Base-by-base conservation (phyloP, 257 asterid genomes). In the Misopates orontium region DNA sequence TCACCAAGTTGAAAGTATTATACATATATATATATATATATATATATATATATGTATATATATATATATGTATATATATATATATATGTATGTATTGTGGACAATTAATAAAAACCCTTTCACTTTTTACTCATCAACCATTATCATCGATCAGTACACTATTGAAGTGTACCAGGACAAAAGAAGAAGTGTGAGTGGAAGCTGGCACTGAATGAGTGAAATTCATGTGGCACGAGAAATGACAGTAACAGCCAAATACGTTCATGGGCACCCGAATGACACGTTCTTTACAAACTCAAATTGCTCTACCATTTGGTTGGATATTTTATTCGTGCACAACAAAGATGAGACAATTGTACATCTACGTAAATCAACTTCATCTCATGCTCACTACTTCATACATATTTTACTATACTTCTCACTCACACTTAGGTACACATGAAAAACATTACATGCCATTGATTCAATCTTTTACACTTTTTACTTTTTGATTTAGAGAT, bases 291-390 rank as follows among this genome's bases (percentile, higher is more conserved):
- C 18, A 66, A 63, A 75, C 59, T 67, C 69, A 44, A 31, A 59
- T 23, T 12, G 79, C 69, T 74, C 67, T 44, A 63, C 32, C 66
- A 39, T 44, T 73, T 66, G 79, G 87, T 68, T 75, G 71, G 75
- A 55, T 21, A 64, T 77, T 74, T 23, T 56, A 55, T 75, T 79
- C 78, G 40, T 83, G 89, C 76, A 67, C 77, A 72, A 73, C 73
- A 87, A 87, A 87, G 93, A 77, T 52, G 82, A 70, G 91, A 83
- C 95, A 82, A 53, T 42, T 41, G 39, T 45, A 45, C 51, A 45
- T 45, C 4, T 36, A 41, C 68, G 80, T 77, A 79, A 83, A 77
- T 68, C 76, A 55, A 25, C 28, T 55, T 70, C 36, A 28, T 70
- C 41, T 67, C 63, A 60, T 71, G 54, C n/a, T 36, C 72, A 40